These are phyloP conservation scores for Andrographis paniculata DNA, from an alignment of 305 asterid species.

Conservation along the genomic window DNA sequence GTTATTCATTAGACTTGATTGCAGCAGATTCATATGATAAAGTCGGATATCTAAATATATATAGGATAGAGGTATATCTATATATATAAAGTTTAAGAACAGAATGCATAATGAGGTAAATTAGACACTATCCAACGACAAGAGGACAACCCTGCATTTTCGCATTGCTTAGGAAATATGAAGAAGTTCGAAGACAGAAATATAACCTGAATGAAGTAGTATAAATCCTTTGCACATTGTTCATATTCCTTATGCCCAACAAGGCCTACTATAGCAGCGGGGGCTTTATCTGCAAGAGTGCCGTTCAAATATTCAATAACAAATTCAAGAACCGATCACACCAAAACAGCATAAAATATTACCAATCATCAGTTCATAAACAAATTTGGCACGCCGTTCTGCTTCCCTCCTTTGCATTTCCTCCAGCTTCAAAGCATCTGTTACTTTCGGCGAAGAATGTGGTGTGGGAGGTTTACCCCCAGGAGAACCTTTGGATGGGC, in stretches of 20 bases:
- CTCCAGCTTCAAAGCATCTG: constrained; percentile 39
- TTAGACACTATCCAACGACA: background rate
- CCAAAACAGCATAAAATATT: constrained; percentile 20
- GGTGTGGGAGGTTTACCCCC: constrained; percentile 36
- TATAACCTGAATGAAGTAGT: constrained; percentile 95
- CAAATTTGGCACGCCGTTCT: constrained; percentile 61
- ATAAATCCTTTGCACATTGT: constrained; percentile 86
- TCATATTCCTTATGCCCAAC: constrained; percentile 91
- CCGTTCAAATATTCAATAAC: too few species aligned
- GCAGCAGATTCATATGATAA: too few species aligned
- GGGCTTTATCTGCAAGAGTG: constrained; percentile 72
- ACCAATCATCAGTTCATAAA: constrained; percentile 86
- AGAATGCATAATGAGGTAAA: constrained; percentile 1
- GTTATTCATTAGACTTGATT: too few species aligned
- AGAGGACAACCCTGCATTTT: constrained; percentile 2
- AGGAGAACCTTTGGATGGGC: constrained; percentile 34
- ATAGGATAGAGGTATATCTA: too few species aligned
- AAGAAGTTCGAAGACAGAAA: constrained; percentile 12
- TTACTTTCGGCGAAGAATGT: constrained; percentile 41
- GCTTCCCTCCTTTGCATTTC: constrained; percentile 75
- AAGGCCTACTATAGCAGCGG: constrained; percentile 82
- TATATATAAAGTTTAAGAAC: too few species aligned
- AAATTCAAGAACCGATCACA: too few species aligned
- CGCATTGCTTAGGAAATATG: too few species aligned
- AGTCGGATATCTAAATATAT: too few species aligned